Base-by-base conservation (phyloP, 2,329 filamentous ascomycete genomes). In the Podosphaera fusca region DNA sequence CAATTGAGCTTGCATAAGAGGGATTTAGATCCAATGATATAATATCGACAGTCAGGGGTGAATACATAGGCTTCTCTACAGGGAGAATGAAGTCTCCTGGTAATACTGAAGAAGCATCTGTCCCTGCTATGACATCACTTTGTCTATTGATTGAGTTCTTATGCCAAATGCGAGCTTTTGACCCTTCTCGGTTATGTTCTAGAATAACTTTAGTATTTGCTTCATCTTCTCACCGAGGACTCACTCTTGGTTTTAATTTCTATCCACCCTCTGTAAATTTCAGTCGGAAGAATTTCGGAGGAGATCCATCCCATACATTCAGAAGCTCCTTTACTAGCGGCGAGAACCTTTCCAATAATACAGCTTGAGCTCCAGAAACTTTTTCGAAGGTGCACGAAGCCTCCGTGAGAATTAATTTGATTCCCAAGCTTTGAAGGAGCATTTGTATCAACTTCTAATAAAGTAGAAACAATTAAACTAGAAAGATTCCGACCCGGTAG, bases 241-340 rank as follows among this genome's bases (percentile, higher is more conserved):
- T 2, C 10, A 30, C 2, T 51, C n/a, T 51, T 51, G 30, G 12
- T 51, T 51, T 51, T 30, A 30, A 30, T 51, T 29, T 78, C 75
- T 21, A 81, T 67, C 77, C 79, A 82, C 8, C 78, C 77, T 52
- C 80, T 75, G 5, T 67, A 69, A 14, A 75, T 63, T 0, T 73
- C 75, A 10, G 70, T 65, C 0, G 80, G 80, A 1, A 74, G 63
- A 21, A 82, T 72, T 56, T 80, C 75, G 35, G 76, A 80, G 9
- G 79, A 81, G 56, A 84, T 72, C 81, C 81, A 82, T 55, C 80
- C 80, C 78, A 84, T 79, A 64, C 80, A 80, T 64, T 84, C 80
- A 0, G 74, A 74, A 14, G 79, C 75, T 2, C 79, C 79, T 56
- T 74, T 74, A 6, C 78, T 76, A 34, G 79, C 80, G 35, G 80